Conservation (phyloP, 257 asterid genomes). For the Fraxinus pennsylvanica region DNA sequence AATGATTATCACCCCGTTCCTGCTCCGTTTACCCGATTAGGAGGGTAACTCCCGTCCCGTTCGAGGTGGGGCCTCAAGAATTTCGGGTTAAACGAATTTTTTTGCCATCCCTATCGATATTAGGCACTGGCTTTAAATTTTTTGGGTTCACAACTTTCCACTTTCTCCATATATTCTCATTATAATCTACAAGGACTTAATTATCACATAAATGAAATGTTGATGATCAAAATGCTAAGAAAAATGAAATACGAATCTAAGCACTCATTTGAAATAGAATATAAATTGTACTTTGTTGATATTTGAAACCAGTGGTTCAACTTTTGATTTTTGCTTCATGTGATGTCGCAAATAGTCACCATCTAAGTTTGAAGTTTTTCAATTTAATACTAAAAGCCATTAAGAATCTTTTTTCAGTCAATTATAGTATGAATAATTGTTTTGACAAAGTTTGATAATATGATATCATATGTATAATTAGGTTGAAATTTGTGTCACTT, state of each 20-base stretch:
- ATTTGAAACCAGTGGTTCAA: background rate
- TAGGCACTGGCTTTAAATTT: no score
- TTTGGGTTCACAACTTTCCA: no score
- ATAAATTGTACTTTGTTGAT: constrained; percentile 12
- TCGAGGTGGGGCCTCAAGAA: no score
- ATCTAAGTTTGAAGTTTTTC: constrained; percentile 8
- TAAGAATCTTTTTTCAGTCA: background rate
- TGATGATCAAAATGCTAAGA: background rate
- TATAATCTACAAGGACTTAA: background rate
- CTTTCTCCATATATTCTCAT: no score
- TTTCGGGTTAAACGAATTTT: no score
- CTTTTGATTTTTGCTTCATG: background rate
- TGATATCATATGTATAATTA: constrained; percentile 5
- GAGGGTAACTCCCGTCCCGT: no score
- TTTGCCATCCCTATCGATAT: no score
- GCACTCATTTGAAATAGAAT: background rate
- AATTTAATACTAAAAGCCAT: constrained; percentile 22
- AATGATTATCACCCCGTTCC: no score
- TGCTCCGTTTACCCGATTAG: no score
- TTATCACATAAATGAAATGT: background rate
- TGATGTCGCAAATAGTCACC: constrained; percentile 42
- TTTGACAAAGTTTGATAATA: constrained; percentile 20
- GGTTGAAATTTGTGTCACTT: constrained; percentile 21
- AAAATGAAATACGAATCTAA: background rate
- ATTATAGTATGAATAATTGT: constrained; percentile 3